These are phyloP conservation scores for Pugionium dolabratum DNA, from an alignment of 345 rosid species.

Conservation along the genomic window DNA sequence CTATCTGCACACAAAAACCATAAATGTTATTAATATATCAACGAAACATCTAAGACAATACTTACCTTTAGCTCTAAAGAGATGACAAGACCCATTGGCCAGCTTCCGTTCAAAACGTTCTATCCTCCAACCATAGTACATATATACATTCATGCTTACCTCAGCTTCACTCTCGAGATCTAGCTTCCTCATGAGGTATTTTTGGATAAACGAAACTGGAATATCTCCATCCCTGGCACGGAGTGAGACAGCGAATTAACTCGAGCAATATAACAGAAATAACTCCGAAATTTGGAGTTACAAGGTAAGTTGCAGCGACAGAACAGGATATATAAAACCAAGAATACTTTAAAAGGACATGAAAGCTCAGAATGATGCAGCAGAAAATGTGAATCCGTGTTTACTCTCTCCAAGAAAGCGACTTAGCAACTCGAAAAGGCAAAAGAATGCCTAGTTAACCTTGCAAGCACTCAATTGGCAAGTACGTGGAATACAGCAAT, in stretches of 20 bases:
- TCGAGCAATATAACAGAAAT: neutral
- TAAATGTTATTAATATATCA: neutral
- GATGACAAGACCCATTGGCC: neutral
- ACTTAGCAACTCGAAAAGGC: neutral
- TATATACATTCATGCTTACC: conserved; percentile 47
- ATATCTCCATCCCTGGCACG: conserved; percentile 70
- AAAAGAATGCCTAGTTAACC: neutral
- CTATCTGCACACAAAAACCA: conserved; percentile 53
- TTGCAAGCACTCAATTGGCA: conserved; percentile 3
- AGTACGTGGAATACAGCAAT: neutral
- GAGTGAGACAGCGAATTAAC: conserved; percentile 17
- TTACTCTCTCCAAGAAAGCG: neutral
- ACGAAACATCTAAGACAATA: conserved; percentile 13
- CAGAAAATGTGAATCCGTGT: neutral
- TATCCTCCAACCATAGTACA: conserved; percentile 16
- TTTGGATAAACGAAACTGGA: conserved; percentile 77
- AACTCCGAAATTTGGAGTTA: neutral
- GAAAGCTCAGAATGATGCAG: neutral
- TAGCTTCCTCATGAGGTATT: conserved; percentile 79
- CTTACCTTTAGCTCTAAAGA: neutral
- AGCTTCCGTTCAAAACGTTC: neutral
- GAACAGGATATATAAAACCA: neutral
- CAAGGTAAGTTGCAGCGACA: conserved; percentile 7
- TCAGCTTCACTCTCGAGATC: conserved; percentile 67
- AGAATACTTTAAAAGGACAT: neutral